Percentiles rank a stretch among this genome's conserved stretches.
phyloP scores from a whole-genome alignment of 2,329 filamentous ascomycete species.

The Trichoderma breve region DNA sequence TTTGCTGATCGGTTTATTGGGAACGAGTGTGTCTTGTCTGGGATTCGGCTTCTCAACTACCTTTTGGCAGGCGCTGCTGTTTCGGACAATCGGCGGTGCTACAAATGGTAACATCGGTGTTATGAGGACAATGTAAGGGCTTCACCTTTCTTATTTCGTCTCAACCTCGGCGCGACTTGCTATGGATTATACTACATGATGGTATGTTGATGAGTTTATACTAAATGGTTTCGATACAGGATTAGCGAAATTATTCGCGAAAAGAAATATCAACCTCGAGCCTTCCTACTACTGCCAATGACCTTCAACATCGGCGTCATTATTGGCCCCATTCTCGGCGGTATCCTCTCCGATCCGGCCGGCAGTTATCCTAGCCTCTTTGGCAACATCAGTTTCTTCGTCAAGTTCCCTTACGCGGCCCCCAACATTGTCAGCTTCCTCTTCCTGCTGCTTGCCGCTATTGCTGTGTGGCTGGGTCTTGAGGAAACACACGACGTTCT shows the following conservation, averaged over 20 bases:
- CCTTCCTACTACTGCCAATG: slow-evolving; percentile 75
- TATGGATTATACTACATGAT: background rate
- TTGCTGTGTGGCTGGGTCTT: slow-evolving; percentile 49
- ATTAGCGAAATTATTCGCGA: slow-evolving; percentile 69
- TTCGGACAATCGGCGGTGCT: slow-evolving; percentile 66
- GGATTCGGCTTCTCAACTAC: slow-evolving; percentile 65
- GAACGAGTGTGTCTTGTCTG: slow-evolving; percentile 48
- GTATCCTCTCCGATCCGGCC: slow-evolving; percentile 64
- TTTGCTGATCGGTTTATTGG: slow-evolving; percentile 71
- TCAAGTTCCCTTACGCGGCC: slow-evolving; percentile 51
- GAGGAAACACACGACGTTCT: slow-evolving; percentile 54
- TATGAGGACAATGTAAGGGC: slow-evolving; percentile 64
- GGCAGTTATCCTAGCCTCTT: slow-evolving; percentile 56
- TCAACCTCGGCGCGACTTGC: background rate
- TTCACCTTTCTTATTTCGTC: background rate
- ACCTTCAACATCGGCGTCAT: slow-evolving; percentile 72
- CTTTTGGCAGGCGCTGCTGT: slow-evolving; percentile 69
- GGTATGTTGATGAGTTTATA: background rate
- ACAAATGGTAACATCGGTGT: slow-evolving; percentile 74
- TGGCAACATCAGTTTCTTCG: slow-evolving; percentile 46
- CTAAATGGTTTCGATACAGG: slow-evolving; percentile 24
- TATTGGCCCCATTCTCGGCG: slow-evolving; percentile 67
- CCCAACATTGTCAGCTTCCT: slow-evolving; percentile 54
- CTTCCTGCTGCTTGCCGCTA: slow-evolving; percentile 44
- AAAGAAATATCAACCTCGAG: slow-evolving; percentile 63